phyloP scores from a whole-genome alignment of 164 flowering plant genomes.

The Liriodendron chinense region DNA sequence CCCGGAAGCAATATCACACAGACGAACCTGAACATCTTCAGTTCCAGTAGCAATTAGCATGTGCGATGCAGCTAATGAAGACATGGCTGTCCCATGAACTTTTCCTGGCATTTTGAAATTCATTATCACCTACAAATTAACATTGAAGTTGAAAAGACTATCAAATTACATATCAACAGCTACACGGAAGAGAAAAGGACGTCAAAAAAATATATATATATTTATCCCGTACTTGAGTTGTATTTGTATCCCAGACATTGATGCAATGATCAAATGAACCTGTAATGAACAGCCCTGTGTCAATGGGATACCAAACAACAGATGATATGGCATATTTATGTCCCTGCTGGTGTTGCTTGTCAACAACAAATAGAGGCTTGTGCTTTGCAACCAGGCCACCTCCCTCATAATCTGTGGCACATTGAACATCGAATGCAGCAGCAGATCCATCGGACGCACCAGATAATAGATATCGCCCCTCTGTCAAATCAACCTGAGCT shows the following conservation, averaged over 20 bases:
- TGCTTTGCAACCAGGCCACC: slow-evolving; percentile 71
- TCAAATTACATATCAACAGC: slow-evolving; percentile 2
- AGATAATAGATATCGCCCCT: slow-evolving; percentile 79
- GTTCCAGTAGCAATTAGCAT: slow-evolving; percentile 96
- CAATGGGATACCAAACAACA: slow-evolving; percentile 95
- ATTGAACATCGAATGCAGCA: slow-evolving; percentile 78
- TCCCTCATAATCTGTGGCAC: slow-evolving; percentile 53
- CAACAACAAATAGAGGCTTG: slow-evolving; percentile 49
- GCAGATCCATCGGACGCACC: slow-evolving; percentile 91
- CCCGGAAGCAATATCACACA: slow-evolving; percentile 95
- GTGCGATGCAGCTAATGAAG: slow-evolving; percentile 79
- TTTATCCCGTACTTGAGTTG: slow-evolving; percentile 45
- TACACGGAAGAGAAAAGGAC: neutral
- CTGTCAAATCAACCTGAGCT: slow-evolving; percentile 91
- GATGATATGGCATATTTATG: slow-evolving; percentile 81
- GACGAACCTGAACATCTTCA: slow-evolving; percentile 98
- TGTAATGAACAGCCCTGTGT: slow-evolving; percentile 86
- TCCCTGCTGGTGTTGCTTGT: slow-evolving; percentile 72
- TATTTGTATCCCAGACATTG: slow-evolving; percentile 96
- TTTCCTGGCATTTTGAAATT: slow-evolving; percentile 96
- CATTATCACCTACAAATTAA: slow-evolving; percentile 57
- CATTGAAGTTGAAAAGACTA: slow-evolving; percentile 1
- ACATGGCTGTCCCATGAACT: slow-evolving; percentile 89
- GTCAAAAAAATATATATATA: neutral
- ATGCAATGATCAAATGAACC: slow-evolving; percentile 85